Conservation (phyloP, 2,329 filamentous ascomycete genomes). For the Fusarium tupiense region DNA sequence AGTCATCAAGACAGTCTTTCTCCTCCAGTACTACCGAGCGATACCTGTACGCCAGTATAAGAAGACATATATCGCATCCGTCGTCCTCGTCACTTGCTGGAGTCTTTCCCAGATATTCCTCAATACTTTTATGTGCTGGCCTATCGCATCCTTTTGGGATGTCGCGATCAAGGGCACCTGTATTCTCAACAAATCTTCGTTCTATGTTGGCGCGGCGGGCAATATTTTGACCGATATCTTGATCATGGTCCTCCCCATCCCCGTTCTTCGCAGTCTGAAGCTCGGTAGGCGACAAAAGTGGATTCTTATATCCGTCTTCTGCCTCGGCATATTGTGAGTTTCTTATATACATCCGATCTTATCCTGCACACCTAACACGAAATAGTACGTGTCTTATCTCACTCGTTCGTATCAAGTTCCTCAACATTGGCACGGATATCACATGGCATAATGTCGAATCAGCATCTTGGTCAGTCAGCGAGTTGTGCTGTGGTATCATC, state of each 20-base stretch:
- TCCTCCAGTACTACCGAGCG: background rate
- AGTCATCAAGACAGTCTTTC: background rate
- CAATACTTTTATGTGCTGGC: background rate
- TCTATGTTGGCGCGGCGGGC: background rate
- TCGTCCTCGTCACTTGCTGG: background rate
- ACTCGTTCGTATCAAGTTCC: background rate
- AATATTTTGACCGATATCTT: background rate
- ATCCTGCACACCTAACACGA: background rate
- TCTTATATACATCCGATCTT: background rate
- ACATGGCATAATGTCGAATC: background rate
- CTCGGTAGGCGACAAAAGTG: background rate
- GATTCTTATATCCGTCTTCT: background rate
- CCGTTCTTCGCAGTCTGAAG: background rate
- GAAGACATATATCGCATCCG: background rate
- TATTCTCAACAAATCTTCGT: background rate
- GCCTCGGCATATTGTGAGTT: background rate
- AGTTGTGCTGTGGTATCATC: background rate
- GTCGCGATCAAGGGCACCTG: background rate
- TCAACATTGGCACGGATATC: background rate
- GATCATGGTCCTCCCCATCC: background rate
- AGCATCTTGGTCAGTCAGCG: background rate
- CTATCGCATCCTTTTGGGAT: background rate
- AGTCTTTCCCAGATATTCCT: background rate
- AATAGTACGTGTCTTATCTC: background rate
- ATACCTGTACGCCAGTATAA: background rate